Percentiles rank a stretch among this genome's conserved stretches.
phyloP scores from a whole-genome alignment of 176 grass and related monocot genomes.

The Eremochloa ophiuroides region DNA sequence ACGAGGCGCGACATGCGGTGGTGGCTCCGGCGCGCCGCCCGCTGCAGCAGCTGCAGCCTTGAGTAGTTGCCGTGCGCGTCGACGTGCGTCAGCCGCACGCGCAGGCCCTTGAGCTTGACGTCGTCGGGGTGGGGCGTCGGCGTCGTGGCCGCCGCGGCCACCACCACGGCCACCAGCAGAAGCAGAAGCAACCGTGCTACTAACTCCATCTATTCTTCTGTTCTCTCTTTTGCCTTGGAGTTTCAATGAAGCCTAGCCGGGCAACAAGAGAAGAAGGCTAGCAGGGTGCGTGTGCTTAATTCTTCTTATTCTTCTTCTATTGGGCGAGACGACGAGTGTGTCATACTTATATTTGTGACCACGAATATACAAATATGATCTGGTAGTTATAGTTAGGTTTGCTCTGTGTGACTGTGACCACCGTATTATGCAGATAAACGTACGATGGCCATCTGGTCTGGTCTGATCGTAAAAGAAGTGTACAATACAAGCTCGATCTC shows the following conservation, averaged over 20 bases:
- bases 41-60: conserved; percentile 54
- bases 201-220: not conserved
- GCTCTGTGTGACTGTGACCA: not conserved
- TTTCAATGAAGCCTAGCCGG: not conserved
- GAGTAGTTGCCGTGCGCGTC: conserved; percentile 72
- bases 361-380: not conserved
- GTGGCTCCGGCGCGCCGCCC: conserved; percentile 56
- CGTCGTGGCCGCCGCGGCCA: not conserved
- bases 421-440: not conserved
- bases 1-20: conserved; percentile 64
- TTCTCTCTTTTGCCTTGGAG: not conserved
- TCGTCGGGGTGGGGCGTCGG: not conserved
- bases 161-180: conserved; percentile 23
- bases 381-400: conserved; percentile 57
- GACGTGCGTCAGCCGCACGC: conserved; percentile 57
- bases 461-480: not conserved
- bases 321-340: not conserved
- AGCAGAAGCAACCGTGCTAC: conserved; percentile 34
- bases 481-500: not conserved
- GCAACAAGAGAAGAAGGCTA: not conserved
- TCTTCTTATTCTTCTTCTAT: conserved; percentile 21
- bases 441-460: not conserved
- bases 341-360: conserved; percentile 16
- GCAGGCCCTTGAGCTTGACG: conserved; percentile 27
- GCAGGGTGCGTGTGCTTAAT: not conserved